Conservation (phyloP, 441 rosid genomes). For the Mallotus repandus region DNA sequence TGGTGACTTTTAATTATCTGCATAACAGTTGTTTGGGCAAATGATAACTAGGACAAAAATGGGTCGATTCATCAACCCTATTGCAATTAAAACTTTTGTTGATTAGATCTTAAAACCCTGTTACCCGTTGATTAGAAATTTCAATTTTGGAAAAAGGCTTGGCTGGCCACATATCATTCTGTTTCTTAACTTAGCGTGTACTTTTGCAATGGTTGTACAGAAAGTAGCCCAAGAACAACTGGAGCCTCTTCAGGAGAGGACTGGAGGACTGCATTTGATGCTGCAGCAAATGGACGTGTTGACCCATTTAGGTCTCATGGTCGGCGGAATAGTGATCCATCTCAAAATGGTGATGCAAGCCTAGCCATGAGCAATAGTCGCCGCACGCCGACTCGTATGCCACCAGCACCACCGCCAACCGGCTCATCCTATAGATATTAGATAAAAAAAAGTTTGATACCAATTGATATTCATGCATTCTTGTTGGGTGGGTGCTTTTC, state of each 20-base stretch:
- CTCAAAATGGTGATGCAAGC: constrained; percentile 73
- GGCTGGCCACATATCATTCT: not conserved
- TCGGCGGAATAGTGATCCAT: constrained; percentile 75
- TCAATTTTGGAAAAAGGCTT: too few relatives aligned
- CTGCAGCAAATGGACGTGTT: constrained; percentile 66
- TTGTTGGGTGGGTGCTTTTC: constrained; percentile 23
- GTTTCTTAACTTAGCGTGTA: not conserved
- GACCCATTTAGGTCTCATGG: constrained; percentile 66
- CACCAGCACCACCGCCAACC: constrained; percentile 89
- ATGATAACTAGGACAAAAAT: not conserved
- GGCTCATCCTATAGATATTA: constrained; percentile 71
- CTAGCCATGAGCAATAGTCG: constrained; percentile 62
- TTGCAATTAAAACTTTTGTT: too few relatives aligned
- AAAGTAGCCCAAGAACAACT: constrained; percentile 71
- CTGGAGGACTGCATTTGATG: constrained; percentile 95
- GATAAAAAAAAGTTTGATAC: constrained; percentile 24
- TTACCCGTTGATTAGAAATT: too few relatives aligned
- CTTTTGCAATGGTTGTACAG: constrained; percentile 38
- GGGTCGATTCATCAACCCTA: too few relatives aligned
- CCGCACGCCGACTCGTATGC: constrained; percentile 79
- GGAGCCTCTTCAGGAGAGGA: constrained; percentile 72
- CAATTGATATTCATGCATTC: constrained; percentile 31
- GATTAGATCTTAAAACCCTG: too few relatives aligned
- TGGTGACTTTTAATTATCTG: not conserved
- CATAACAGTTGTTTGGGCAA: not conserved